Conservation (phyloP, 148 eudicot species). For the Persicaria maculosa region DNA sequence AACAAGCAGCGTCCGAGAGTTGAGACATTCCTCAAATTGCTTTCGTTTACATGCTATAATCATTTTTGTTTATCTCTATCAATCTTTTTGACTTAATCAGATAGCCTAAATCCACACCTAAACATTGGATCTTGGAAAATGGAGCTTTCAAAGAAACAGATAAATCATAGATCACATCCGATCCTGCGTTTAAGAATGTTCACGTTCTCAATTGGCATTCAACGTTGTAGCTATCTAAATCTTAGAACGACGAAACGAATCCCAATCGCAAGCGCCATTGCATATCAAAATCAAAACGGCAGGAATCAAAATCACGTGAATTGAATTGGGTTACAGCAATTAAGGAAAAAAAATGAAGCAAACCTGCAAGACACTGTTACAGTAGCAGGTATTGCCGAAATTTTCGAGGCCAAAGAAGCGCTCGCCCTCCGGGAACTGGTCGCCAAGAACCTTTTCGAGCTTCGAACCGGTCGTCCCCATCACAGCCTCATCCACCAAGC, state of each 20-base stretch:
- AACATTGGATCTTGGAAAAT: background rate
- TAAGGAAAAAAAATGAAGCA: background rate
- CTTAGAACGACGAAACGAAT: background rate
- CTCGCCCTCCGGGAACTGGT: conserved; percentile 89
- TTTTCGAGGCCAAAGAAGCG: conserved; percentile 81
- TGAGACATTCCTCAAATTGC: background rate
- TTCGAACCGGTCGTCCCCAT: conserved; percentile 89
- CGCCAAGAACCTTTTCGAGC: conserved; percentile 88
- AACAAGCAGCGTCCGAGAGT: background rate
- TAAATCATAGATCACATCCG: conserved; percentile 1
- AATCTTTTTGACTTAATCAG: background rate
- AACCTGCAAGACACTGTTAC: conserved; percentile 83
- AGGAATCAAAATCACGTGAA: background rate
- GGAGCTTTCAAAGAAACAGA: background rate
- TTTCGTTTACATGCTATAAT: background rate
- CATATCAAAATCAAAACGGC: background rate
- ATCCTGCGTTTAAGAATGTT: background rate
- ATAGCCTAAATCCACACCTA: background rate
- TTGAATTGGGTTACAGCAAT: background rate
- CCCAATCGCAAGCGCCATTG: background rate
- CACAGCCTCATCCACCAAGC: conserved; percentile 18
- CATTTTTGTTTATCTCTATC: background rate
- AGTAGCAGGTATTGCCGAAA: conserved; percentile 86
- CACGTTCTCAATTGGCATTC: background rate
- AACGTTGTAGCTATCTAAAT: background rate